Base-by-base conservation (phyloP, 2,329 filamentous ascomycete genomes). In the Fusarium sp. region DNA sequence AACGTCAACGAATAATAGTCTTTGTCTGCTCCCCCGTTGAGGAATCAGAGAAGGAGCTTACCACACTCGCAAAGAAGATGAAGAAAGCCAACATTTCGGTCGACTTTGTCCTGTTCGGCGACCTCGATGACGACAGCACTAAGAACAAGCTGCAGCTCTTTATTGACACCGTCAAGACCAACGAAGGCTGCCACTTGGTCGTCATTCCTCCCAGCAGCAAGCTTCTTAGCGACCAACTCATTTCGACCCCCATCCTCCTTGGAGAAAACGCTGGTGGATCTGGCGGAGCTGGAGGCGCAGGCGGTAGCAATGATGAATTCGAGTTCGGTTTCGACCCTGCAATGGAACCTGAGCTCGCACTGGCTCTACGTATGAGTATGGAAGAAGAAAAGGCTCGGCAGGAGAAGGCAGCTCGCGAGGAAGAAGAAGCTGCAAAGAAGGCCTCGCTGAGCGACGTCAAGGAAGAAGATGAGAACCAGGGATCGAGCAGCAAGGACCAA, bases 41-140 rank as follows among this genome's bases (percentile, higher is more conserved):
- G 71, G 96, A 99, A 81, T 92, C 94, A 74, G 93, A 98, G 83
- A 96, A 96, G 85, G 91, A 93, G 61, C 90, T 99, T 57, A 90
- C 95, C 72, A 94, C 94, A 81, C 89, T 99, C 36, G 95, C 96
- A 49, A 97, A 96, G 87, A 97, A 96, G 86, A 97, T 98, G 95
- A 98, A 98, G 91, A 99, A 99, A 89, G 93, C 92, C 83, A 96
- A 94, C 80, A 94, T 98, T 69, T 94, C 92, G 70, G 94, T 99
- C 80, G 96, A 99, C 83, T 96, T 99, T 80, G 90, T 99, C 70
- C 91, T 96, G 52, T 99, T 99, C 79, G 96, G 96, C 76, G 96
- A 99, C 79, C 89, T 98, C 60, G 94, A 96, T 75, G 94, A 95
- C 77, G 94, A 97, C 75, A 94, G 92, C 72, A 93, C 93, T 63